Conservation (phyloP, 2,329 filamentous ascomycete genomes). For the Coniochaeta pulveracea region DNA sequence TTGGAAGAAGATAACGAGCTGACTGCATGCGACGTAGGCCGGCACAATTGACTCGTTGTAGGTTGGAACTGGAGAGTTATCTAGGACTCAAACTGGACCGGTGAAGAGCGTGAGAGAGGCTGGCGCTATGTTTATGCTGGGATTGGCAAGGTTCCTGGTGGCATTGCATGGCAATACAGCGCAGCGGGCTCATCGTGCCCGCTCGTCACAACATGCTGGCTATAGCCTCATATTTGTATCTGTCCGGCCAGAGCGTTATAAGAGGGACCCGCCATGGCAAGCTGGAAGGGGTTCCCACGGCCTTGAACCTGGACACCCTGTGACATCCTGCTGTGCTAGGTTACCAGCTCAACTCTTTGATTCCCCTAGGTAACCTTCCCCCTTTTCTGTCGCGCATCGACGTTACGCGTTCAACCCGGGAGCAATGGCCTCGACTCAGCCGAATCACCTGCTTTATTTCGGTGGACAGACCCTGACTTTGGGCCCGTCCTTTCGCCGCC, state of each 20-base stretch:
- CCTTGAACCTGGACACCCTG: neutral
- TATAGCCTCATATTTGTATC: neutral
- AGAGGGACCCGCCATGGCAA: neutral
- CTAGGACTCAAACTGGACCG: too few relatives aligned
- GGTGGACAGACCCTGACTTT: neutral
- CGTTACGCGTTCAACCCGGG: neutral
- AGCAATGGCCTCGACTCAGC: neutral
- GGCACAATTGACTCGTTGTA: too few relatives aligned
- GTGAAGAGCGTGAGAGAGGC: too few relatives aligned
- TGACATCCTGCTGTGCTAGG: neutral
- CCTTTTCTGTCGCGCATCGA: neutral
- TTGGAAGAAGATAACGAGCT: too few relatives aligned
- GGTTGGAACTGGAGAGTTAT: too few relatives aligned
- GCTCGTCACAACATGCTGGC: too few relatives aligned
- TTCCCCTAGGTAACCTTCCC: neutral
- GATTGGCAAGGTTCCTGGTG: too few relatives aligned
- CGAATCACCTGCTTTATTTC: neutral
- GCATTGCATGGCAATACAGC: too few relatives aligned
- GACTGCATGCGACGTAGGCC: too few relatives aligned
- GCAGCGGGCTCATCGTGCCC: too few relatives aligned
- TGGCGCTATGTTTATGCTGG: too few relatives aligned
- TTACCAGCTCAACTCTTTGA: neutral
- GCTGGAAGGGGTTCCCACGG: neutral
- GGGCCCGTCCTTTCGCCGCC: neutral
- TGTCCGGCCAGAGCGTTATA: neutral